Base-by-base conservation (phyloP, 208 protist species). In the Acanthamoeba sp. region DNA sequence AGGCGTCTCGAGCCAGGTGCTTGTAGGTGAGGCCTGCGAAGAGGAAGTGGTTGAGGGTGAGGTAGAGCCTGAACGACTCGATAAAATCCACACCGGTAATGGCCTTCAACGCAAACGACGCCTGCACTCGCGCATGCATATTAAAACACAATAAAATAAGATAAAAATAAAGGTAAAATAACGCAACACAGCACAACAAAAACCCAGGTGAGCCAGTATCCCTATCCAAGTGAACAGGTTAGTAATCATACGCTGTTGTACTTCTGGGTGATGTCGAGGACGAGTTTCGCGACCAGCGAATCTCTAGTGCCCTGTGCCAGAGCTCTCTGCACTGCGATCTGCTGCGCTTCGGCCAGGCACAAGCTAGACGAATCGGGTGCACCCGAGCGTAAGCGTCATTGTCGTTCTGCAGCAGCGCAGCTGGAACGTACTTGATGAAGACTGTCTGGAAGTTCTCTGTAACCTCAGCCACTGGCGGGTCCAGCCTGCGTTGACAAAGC, bases 251-350 rank as follows among this genome's bases (percentile, higher is more conserved):
- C 80, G 48, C 42, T 59, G 36, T 88, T 24, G 48, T 62, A 88
- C 36, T 88, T 88, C 45, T 45, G 42, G 2, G 80, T 4, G 36
- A 88, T 34, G 48, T 88, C 80, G 16, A 59, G 40, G 42, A 88
- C 20, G 42, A 88, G 52, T 45, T 88, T 88, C 27, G 80, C 14
- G 12, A 88, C 1, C 16, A 88, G 80, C 1, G 80, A 66, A n/a
- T 88, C 80, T 40, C 80, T 88, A 12, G 80, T 88, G 45, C 80
- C 80, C 42, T 88, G 57, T 22, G 52, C 48, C 32, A 88, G 2
- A 5, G 80, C 80, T 45, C 62, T 88, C 80, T 59, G 42, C 48
- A 88, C 80, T 3, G 80, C 80, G 16, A 88, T 24, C 80, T 88
- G 45, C 52, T 88, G 80, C 38, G 80, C 80, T 64, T 88, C 80